Evolutionary conservation across 2,329 filamentous ascomycete genomes (phyloP).

Genomic region (Sporothrix protearum): DNA sequence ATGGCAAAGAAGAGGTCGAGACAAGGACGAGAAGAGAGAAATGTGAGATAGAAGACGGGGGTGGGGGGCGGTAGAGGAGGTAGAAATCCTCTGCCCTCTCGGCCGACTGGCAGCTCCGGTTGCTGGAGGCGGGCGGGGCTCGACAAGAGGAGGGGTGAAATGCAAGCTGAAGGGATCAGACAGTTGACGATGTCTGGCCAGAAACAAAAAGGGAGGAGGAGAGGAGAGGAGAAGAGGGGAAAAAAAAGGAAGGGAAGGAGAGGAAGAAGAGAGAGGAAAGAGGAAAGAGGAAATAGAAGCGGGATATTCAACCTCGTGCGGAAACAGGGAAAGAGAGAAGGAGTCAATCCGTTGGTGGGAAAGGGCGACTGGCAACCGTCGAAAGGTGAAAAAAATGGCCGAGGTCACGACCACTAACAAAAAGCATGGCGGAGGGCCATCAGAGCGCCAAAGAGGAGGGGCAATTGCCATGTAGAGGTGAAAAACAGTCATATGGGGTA

Average conservation of each 20-base stretch:
- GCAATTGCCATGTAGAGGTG: background rate
- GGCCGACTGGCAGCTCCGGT: slow-evolving; percentile 19
- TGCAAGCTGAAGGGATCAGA: slow-evolving; percentile 1
- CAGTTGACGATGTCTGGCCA: slow-evolving; percentile 1
- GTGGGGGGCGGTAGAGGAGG: slow-evolving; percentile 17
- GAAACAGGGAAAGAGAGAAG: slow-evolving; percentile 13
- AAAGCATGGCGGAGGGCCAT: slow-evolving; percentile 4
- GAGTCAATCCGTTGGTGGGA: background rate
- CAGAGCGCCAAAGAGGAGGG: slow-evolving; percentile 11
- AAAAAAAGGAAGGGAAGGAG: background rate
- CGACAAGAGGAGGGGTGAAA: slow-evolving; percentile 3
- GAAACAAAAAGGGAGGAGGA: background rate
- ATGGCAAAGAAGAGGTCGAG: background rate
- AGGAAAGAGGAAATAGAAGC: background rate
- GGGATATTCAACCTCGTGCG: slow-evolving; percentile 5
- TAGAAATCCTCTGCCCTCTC: slow-evolving; percentile 22
- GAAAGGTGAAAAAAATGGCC: slow-evolving; percentile 7
- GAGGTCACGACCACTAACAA: background rate
- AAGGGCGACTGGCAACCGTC: slow-evolving; percentile 6
- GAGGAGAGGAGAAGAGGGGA: background rate
- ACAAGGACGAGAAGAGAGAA: background rate
- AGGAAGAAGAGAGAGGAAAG: background rate
- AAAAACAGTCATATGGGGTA: slow-evolving; percentile 14
- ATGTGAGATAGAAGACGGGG: background rate
- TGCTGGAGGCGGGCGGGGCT: slow-evolving; percentile 15